Evolutionary conservation across 345 rosid genomes (phyloP), one percentile per base, ranked within the genome.

Genomic region (Sonneratia caseolaris): DNA sequence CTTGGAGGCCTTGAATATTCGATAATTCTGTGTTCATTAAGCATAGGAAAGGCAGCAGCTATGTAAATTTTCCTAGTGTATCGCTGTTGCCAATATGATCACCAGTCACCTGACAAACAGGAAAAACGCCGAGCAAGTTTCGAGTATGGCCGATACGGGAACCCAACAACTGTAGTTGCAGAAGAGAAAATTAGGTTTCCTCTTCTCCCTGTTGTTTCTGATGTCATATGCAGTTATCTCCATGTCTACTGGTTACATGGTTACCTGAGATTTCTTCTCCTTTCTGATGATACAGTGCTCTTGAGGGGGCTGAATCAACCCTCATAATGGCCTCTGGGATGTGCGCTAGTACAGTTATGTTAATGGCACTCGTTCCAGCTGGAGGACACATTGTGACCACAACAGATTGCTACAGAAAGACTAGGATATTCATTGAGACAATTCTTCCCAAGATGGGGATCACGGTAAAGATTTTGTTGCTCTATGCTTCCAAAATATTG

Each of bases 81-180:
- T 14, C 57, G 18, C 18, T 6, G 7, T 53, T n/a, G n/a, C 22
- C 59, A 21, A 53, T 62, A 35, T 27, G 66, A 62, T 27, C 19
- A 35, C 66, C 18, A 12, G 36, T 56, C 13, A 59, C 22, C 64
- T 22, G 35, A 59, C 35, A 8, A 59, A 7, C 5, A 95, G 98
- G 99, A 95, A 84, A 90, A 92, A 69, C 89, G 99, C 70, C 82
- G 70, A 70, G 72, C 65, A 11, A 95, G 99, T 83, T 95, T 89
- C 75, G 99, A 92, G 76, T 95, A 95, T 82, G 99, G 99, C 64
- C 87, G 99, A 38, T 95, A 95, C 81, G 99, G 99, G 61, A 95
- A 95, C 83, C 99, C 99, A 1, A 95, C 99, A 11, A 92, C 99
- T 3, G 88, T 72, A 48, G 97, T 90, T 35, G 74, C 73, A 0